Conservation (phyloP, 371 early-diverging fungal species). For the Syncephalastrum monosporum region DNA sequence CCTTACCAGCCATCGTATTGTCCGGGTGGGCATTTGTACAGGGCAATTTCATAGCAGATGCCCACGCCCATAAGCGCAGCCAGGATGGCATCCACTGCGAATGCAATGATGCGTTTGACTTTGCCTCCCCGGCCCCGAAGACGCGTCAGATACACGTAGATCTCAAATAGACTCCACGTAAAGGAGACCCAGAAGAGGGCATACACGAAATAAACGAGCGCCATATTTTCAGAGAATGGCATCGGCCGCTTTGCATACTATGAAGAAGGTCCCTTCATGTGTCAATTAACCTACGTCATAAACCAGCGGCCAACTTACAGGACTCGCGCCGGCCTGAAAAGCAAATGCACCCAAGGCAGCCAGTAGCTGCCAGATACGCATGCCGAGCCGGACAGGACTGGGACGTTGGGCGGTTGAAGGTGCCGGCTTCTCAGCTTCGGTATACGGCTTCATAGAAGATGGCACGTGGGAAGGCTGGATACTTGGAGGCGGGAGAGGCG, state of each 20-base stretch:
- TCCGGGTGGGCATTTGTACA: conserved; percentile 33
- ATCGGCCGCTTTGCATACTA: conserved; percentile 8
- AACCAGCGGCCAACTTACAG: conserved; percentile 20
- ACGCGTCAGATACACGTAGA: conserved; percentile 31
- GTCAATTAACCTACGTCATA: neutral
- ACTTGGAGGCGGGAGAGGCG: no score
- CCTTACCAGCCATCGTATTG: conserved; percentile 33
- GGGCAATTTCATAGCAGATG: conserved; percentile 27
- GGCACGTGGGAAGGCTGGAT: no score
- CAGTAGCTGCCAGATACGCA: conserved; percentile 32
- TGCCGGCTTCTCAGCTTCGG: no score
- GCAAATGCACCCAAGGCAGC: conserved; percentile 37
- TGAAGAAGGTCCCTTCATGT: neutral
- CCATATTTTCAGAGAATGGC: conserved; percentile 10
- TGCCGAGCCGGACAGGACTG: conserved; percentile 11
- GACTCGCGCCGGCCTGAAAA: conserved; percentile 34
- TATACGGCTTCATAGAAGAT: no score
- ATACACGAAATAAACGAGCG: conserved; percentile 25
- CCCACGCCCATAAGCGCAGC: conserved; percentile 35
- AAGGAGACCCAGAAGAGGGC: conserved; percentile 24
- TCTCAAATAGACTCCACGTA: conserved; percentile 25
- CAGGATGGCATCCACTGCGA: conserved; percentile 20
- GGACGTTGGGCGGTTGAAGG: neutral
- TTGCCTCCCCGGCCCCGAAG: conserved; percentile 27
- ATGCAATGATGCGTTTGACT: conserved; percentile 24